Evolutionary conservation across 179 eudicot species (phyloP).

Genomic region (Corrigiola litoralis): DNA sequence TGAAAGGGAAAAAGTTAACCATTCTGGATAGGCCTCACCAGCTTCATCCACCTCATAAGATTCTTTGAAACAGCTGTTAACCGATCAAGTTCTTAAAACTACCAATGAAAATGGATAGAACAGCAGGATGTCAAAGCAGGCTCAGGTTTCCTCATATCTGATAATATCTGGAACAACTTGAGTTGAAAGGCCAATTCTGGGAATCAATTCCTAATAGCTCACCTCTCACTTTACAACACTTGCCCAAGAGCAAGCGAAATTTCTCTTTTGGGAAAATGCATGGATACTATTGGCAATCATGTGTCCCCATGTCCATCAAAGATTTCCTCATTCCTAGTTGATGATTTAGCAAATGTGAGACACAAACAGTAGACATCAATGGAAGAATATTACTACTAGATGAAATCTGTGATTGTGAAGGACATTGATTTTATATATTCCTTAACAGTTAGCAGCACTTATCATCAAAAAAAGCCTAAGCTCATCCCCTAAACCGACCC

Average conservation of each 20-base stretch:
- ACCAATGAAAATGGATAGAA: not conserved
- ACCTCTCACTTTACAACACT: conserved; percentile 12
- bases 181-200: conserved; percentile 8
- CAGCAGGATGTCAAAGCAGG: not conserved
- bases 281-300: not conserved
- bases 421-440: conserved; percentile 14
- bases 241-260: not conserved
- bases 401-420: not conserved
- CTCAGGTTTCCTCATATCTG: conserved; percentile 22
- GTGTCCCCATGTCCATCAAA: conserved; percentile 11
- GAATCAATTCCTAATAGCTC: conserved; percentile 17
- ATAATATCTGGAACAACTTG: conserved; percentile 22
- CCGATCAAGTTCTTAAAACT: not conserved
- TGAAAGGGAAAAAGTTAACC: not conserved
- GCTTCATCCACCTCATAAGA: conserved; percentile 20
- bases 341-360: conserved; percentile 10
- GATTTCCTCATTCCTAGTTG: conserved; percentile 10
- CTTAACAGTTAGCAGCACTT: conserved; percentile 13
- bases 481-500: not conserved
- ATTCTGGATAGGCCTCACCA: conserved; percentile 21
- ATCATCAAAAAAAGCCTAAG: too few relatives aligned
- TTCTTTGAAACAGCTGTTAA: conserved; percentile 16
- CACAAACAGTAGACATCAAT: conserved; percentile 1
- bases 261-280: conserved; percentile 9
- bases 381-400: conserved; percentile 14